These are phyloP conservation scores for Colletotrichum tanaceti DNA, from an alignment of 2,329 filamentous ascomycete genomes.

Conservation along the genomic window DNA sequence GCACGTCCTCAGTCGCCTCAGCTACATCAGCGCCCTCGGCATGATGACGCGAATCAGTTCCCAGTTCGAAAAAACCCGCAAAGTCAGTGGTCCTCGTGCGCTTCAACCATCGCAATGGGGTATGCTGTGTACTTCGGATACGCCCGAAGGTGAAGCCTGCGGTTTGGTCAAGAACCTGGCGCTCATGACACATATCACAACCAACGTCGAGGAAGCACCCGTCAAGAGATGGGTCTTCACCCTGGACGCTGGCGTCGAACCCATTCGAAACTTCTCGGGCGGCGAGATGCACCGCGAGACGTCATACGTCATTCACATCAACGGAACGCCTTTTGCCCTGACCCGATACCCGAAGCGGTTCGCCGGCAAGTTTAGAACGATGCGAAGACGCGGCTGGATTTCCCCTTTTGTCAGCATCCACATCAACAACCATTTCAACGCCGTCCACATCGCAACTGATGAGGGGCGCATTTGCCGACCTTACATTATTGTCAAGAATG, in stretches of 20 bases:
- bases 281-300: conserved; percentile 87
- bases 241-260: conserved; percentile 84
- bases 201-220: conserved; percentile 91
- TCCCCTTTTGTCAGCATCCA: conserved; percentile 98
- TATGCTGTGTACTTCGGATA: conserved; percentile 97
- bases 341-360: conserved; percentile 90
- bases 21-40: conserved; percentile 94
- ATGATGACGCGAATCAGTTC: conserved; percentile 99
- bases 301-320: conserved; percentile 91
- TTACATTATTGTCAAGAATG: conserved; percentile 93
- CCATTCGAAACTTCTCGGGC: conserved; percentile 77
- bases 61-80: conserved; percentile 98
- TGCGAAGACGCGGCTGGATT: conserved; percentile 89
- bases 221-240: conserved; percentile 88
- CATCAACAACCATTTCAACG: conserved; percentile 91
- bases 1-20: conserved; percentile 92
- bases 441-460: conserved; percentile 95
- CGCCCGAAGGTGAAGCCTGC: conserved; percentile 97
- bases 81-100: conserved; percentile 94
- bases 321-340: conserved; percentile 91
- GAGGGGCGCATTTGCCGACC: conserved; percentile 97
- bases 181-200: conserved; percentile 99
- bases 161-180: conserved; percentile 98
- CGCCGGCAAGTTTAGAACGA: conserved; percentile 83
- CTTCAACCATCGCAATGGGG: conserved; percentile 98